These are phyloP conservation scores for Rasamsonia emersonii DNA, from an alignment of 2,329 filamentous ascomycete species.

Conservation along the genomic window DNA sequence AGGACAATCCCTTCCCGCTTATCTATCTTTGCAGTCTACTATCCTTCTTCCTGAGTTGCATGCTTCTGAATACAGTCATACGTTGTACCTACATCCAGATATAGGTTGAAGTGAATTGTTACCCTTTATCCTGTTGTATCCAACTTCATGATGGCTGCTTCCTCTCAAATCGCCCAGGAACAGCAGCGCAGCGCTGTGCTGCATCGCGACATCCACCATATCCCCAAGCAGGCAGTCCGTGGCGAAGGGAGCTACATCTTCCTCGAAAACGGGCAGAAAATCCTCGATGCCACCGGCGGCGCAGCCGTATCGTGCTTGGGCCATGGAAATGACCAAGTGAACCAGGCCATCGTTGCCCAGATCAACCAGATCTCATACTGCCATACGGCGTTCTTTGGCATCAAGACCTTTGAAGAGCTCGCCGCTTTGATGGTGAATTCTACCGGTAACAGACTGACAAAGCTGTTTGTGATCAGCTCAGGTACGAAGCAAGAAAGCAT, in stretches of 20 bases:
- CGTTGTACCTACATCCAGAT: too few species aligned
- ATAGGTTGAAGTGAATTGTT: too few species aligned
- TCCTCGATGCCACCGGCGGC: conserved; percentile 66
- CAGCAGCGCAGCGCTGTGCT: conserved; percentile 37
- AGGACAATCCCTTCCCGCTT: too few species aligned
- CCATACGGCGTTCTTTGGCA: conserved; percentile 51
- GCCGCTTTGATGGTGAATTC: conserved; percentile 42
- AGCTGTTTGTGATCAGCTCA: conserved; percentile 49
- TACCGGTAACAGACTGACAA: conserved; percentile 45
- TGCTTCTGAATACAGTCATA: too few species aligned
- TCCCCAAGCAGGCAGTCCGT: conserved; percentile 40
- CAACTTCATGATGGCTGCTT: conserved; percentile 2
- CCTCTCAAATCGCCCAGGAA: too few species aligned
- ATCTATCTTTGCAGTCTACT: too few species aligned
- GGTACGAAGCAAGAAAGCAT: conserved; percentile 32
- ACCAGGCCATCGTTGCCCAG: conserved; percentile 51
- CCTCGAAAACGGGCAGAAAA: conserved; percentile 46
- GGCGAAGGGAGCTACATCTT: conserved; percentile 46
- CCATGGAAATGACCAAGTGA: conserved; percentile 53
- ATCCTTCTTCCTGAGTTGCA: too few species aligned
- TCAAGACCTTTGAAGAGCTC: conserved; percentile 45
- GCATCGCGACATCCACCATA: conserved; percentile 42
- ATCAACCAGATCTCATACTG: conserved; percentile 52
- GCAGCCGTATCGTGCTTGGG: conserved; percentile 66
- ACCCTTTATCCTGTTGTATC: too few species aligned